Evolutionary conservation across 1,284 basidiomycete species (phyloP), one percentile per base, ranked within the genome.

Genomic region (Fistulinella cinereoalba): DNA sequence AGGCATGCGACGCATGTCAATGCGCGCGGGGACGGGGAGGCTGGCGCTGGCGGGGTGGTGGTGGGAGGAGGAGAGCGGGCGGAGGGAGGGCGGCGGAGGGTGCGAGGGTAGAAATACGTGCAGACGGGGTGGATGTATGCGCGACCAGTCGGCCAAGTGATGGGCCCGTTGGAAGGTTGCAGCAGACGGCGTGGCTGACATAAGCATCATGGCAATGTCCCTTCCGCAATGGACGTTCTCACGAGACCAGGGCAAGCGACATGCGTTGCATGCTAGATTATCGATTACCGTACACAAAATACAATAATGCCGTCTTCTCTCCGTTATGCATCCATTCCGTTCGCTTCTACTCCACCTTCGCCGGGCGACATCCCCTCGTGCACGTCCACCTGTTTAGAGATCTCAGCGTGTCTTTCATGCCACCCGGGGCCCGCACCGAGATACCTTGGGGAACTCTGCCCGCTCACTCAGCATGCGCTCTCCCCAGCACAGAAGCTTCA

Each of bases 401-500:
- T 40, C 52, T 62, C 44, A 64, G 62, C 41, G 31, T 49, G 43
- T 29, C 50, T 43, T 37, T 52, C 46, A 40, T 52, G 33, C 45
- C 12, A 13, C 21, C 45, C 38, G 41, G 21, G 43, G 16, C 25
- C 29, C 25, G 23, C 49, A 34, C 27, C 39, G 29, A 38, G n/a
- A 70, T 57, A 85, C 80, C 76, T 80, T 82, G 8, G 87, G 87
- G 70, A 88, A 88, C 28, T 87, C 85, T 1, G 81, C 83, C 49
- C 78, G 77, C 57, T 90, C 85, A 42, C 80, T 79, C 53, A 97
- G 68, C 72, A 89, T 72, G 41, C 76, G 76, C 69, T 97, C 93
- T 3, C 93, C 94, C 90, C 92, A 97, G 32, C 77, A 81, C 60
- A 96, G 75, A 59, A 97, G 73, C 67, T 88, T 84, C 63, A 97